Base-by-base conservation (phyloP, 1,284 basidiomycete genomes). In the Cutaneotrichosporon cyanovorans region DNA sequence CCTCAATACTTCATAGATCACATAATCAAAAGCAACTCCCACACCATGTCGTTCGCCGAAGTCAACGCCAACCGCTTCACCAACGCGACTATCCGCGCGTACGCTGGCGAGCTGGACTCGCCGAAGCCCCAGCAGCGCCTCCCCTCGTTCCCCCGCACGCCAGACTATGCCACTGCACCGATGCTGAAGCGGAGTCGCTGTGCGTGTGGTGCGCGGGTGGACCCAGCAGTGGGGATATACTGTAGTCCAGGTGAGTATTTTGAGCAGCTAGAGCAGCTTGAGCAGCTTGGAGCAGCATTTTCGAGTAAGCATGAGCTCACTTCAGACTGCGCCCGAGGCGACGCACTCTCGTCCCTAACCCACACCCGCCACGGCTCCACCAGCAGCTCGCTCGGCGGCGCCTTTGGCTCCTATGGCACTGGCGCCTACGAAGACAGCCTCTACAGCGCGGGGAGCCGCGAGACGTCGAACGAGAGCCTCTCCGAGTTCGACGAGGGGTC, bases 321-420 rank as follows among this genome's bases (percentile, higher is more conserved):
- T 20, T 31, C 42, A 68, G 69, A 57, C 23, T 72, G 69, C 40
- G 69, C 69, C 8, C 59, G 67, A 39, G 58, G 53, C n/a, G 67
- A 70, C 32, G 63, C 69, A 6, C 66, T 72, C 51, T 65, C 66
- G 0, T 68, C 69, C 2, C 50, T 72, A 32, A 69, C 68, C 37
- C 68, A 65, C 45, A 61, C 63, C 38, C 57, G 63, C 37, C 30
- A 42, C 15, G 20, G 52, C 36, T 14, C 40, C 38, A n/a, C n/a
- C n/a, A 23, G 11, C 35, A 52, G 31, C 44, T 48, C 49, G 28
- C 25, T 21, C 9, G 14, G 32, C 42, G 14, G 37, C 44, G 19
- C 31, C 46, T 6, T 20, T 28, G 25, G 12, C 25, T n/a, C n/a
- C n/a, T n/a, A n/a, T n/a, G n/a, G n/a, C n/a, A n/a, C n/a, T n/a